Conservation (phyloP, 2,329 filamentous ascomycete genomes). For the Fusarium pseudocircinatum region DNA sequence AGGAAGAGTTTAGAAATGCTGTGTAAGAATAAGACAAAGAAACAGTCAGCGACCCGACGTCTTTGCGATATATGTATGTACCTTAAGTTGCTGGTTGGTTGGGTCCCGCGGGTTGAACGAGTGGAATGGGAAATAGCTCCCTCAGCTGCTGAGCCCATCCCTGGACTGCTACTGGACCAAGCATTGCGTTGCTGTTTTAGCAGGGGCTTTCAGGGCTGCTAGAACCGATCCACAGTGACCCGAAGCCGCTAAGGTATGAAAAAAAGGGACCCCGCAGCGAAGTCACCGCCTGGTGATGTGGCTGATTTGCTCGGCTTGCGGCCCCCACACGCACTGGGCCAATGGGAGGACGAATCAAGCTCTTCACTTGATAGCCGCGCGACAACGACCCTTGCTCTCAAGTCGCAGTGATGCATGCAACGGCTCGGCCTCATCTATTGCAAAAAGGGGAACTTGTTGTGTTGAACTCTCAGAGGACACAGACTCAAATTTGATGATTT, state of each 20-base stretch:
- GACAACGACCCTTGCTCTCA: conserved; percentile 36
- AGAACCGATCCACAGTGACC: conserved; percentile 32
- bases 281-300: conserved; percentile 37
- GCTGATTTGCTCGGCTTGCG: conserved; percentile 41
- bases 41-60: conserved; percentile 25
- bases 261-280: conserved; percentile 36
- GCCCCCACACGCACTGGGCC: conserved; percentile 30
- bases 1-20: conserved; percentile 5
- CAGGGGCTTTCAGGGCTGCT: conserved; percentile 38
- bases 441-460: conserved; percentile 30
- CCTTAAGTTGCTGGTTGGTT: conserved; percentile 35
- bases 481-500: conserved; percentile 18
- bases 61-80: conserved; percentile 44
- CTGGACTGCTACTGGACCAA: conserved; percentile 16
- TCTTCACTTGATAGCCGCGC: conserved; percentile 39
- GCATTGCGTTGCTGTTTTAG: conserved; percentile 9
- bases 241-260: conserved; percentile 35
- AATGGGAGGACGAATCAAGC: conserved; percentile 24
- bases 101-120: conserved; percentile 26
- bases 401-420: conserved; percentile 17
- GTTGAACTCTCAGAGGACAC: conserved; percentile 21
- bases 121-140: conserved; percentile 27
- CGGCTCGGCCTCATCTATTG: conserved; percentile 18
- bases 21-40: conserved; percentile 27
- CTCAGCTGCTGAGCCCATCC: conserved; percentile 25